Base-by-base conservation (phyloP, 148 eudicot genomes). In the Amaranthus hypochondriacus region DNA sequence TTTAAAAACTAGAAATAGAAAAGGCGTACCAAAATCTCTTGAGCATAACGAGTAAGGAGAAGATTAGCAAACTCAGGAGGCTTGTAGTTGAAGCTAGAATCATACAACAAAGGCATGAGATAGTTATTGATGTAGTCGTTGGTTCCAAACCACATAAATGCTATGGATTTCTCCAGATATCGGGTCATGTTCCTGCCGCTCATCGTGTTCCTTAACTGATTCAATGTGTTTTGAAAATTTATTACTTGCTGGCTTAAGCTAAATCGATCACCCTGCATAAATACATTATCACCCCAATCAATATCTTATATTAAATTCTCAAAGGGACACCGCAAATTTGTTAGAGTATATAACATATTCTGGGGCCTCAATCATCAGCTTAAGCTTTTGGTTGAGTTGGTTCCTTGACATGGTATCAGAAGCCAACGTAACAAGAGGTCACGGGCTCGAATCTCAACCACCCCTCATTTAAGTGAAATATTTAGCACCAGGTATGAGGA, bases 71-170 rank as follows among this genome's bases (percentile, higher is more conserved):
- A 95, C 14, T 86, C 80, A 0, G 84, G 56, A 28, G 97, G 92
- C 7, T 7, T 83, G 89, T 90, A 95, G 21, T 69, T 80, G 82
- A 9, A 62, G 85, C 96, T 87, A 12, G 87, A 73, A 48, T 86
- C 57, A 76, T 92, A 95, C 11, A 85, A 49, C 43, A 86, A 60
- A 11, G 97, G 89, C 74, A 95, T 5, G n/a, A 95, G 89, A 72
- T 95, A 95, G 86, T 95, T 95, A 86, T 95, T 90, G 78, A 95
- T 81, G 88, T 95, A 92, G 86, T 95, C 98, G 44, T 88, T 92
- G 84, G 88, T 95, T 5, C 98, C 98, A 59, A 92, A 79, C 48
- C 88, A 89, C 78, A 95, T 73, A 9, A 95, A 73, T 0, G 81
- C 90, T 18, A 95, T 73, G 42, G 97, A 85, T 51, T 68, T 83